Base-by-base conservation (phyloP, 805 yeast genomes). In the Peterozyma xylosa region DNA sequence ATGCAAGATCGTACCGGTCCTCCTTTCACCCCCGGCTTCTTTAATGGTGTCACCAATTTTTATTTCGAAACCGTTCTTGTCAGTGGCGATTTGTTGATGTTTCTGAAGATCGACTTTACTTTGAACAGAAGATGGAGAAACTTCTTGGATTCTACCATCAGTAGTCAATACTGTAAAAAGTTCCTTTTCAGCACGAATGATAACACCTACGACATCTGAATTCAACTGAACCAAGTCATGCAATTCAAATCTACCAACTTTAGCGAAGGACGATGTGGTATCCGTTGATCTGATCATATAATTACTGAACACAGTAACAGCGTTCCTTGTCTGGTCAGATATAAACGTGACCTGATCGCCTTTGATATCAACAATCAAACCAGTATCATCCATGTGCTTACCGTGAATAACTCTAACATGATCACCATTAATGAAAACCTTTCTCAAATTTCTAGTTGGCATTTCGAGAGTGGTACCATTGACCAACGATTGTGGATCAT, bases 341-440 rank as follows among this genome's bases (percentile, higher is more conserved):
- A 93, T 78, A 51, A 93, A 73, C 0, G 95, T 86, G 21, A 90
- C 97, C 48, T 88, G 86, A 58, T 90, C 96, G 41, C 82, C 86
- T 42, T 77, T 76, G 18, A 87, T 78, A 52, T 80, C 74, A 36
- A 93, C 89, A 41, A 93, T 96, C 67, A 93, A 74, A 67, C 99
- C 99, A 33, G 96, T 88, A 57, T 90, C 96, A 56, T 91, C 96
- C 42, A 80, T 71, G 62, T 87, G 95, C 57, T 86, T 88, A 59
- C 99, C 99, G 57, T 82, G 86, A 34, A 86, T 76, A 30, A 91
- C 93, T 46, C 95, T 82, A 17, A 93, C 96, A 61, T 93, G 97
- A 62, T 91, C 98, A 72, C 99, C 99, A 36, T 87, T 80, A 42
- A 74, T 66, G 63, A 91, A 91, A 43, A 86, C 79, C 60, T 93